Percentiles rank a stretch among this genome's conserved stretches.
phyloP scores from a whole-genome alignment of 1,284 basidiomycete genomes.

The Sanguinoderma infundibulare region DNA sequence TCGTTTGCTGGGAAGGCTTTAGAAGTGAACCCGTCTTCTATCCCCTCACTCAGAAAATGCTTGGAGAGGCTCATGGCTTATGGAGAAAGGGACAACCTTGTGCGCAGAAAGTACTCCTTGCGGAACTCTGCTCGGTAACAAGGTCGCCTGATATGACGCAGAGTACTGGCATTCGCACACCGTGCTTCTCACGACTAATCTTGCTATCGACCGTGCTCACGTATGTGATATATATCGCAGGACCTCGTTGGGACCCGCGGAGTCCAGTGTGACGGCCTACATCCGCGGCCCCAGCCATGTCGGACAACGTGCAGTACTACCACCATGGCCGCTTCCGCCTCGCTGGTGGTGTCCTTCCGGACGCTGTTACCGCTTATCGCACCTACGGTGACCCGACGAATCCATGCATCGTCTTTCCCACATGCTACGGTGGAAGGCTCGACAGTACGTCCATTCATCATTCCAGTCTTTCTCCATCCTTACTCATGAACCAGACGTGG shows the following conservation, averaged over 20 bases:
- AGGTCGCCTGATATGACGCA: too few relatives aligned
- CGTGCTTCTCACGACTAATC: background rate
- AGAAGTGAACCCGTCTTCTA: too few relatives aligned
- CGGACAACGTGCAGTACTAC: conserved; percentile 37
- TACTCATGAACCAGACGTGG: conserved; percentile 20
- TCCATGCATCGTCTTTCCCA: conserved; percentile 41
- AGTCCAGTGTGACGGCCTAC: background rate
- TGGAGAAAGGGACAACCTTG: too few relatives aligned
- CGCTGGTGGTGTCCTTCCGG: conserved; percentile 37
- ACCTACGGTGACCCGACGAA: conserved; percentile 41
- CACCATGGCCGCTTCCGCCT: conserved; percentile 40
- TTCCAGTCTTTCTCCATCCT: background rate
- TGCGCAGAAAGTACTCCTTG: too few relatives aligned
- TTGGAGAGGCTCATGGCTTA: too few relatives aligned
- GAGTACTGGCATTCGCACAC: too few relatives aligned
- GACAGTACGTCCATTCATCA: conserved; percentile 31
- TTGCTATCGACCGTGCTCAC: background rate
- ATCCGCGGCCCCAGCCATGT: conserved; percentile 26
- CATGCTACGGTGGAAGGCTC: conserved; percentile 41
- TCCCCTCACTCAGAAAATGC: too few relatives aligned
- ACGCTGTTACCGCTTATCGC: conserved; percentile 40
- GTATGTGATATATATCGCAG: background rate
- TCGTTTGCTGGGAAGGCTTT: too few relatives aligned
- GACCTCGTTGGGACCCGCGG: background rate
- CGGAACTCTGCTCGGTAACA: too few relatives aligned